A percentile compares a stretch with the other conserved stretches of the same genome.
phyloP scores from a whole-genome alignment of 1,284 basidiomycete genomes.

The Calocybe gambosa region DNA sequence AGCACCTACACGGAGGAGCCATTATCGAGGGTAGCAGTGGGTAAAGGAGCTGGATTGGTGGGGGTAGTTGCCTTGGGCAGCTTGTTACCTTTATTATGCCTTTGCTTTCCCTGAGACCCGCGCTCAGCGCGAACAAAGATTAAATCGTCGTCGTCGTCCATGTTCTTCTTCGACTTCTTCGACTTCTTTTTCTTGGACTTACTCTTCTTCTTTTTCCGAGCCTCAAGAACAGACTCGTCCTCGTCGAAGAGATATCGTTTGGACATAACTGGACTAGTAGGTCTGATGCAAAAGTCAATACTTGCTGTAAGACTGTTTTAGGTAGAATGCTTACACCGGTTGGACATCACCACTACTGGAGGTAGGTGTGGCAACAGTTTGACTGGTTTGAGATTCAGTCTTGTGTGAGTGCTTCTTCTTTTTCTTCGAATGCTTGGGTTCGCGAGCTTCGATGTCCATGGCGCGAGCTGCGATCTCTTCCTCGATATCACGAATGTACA shows the following conservation, averaged over 20 bases:
- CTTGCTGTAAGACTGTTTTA: too few species aligned
- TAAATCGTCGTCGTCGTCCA: neutral
- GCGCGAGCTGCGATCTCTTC: slow-evolving; percentile 4
- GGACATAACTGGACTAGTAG: too few species aligned
- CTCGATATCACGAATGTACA: slow-evolving; percentile 7
- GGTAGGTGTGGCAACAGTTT: too few species aligned
- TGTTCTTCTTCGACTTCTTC: neutral
- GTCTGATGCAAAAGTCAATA: too few species aligned
- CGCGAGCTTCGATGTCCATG: slow-evolving; percentile 2
- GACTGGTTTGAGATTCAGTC: too few species aligned
- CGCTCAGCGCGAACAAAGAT: neutral
- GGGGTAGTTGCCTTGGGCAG: slow-evolving; percentile 2
- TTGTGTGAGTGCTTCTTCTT: neutral
- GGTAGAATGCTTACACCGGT: too few species aligned
- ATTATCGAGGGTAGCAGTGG: slow-evolving; percentile 1
- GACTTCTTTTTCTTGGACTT: neutral
- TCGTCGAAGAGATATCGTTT: neutral
- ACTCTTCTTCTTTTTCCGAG: too few species aligned
- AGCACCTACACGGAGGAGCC: slow-evolving; percentile 5
- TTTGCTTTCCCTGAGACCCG: neutral
- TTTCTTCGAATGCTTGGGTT: neutral
- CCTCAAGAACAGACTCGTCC: neutral
- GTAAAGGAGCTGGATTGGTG: neutral
- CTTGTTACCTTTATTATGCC: slow-evolving; percentile 1
- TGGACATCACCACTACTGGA: too few species aligned